Base-by-base conservation (phyloP, 169 alveolate genomes). In the Eimeria tenella region DNA sequence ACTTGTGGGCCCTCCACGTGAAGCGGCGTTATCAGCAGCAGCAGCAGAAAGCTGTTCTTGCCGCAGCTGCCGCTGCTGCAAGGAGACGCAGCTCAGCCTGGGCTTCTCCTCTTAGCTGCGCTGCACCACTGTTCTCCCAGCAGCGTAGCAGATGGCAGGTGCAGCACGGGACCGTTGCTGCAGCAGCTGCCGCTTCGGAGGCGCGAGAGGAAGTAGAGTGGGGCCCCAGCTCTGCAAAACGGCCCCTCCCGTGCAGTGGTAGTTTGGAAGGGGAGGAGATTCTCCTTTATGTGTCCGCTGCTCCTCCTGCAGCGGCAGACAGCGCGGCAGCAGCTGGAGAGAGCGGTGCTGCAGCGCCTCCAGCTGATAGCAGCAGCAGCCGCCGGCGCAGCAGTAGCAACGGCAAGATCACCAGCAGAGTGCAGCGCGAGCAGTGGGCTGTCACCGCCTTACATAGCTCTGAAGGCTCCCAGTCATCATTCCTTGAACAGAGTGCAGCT, bases 31-130 rank as follows among this genome's bases (percentile, higher is more conserved):
- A 75, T 25, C 86, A 75, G 86, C 60, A 50, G 63, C 86, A 75
- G 60, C 86, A 75, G 86, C 86, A 75, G 25, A 75, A 75, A 52
- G 86, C 86, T 21, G 86, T 65, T 15, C 63, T 42, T 73, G 82
- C 86, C 5, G 86, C 86, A 42, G 60, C 68, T 52, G 86, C 77
- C 49, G 86, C 86, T 13, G 49, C n/a, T 31, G 49, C 68, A 49
- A 68, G 77, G 31, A 68, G 42, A 2, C 42, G 42, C 42, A 31
- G 42, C 42, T 31, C 42, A 31, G 74, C 74, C 21, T 31, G 49
- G 74, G 49, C 74, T 65, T 21, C 49, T 21, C 74, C 23, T 65
- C 82, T n/a, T 50, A 58, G 68, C 68, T 13, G 68, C 68, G 68
- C 42, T 31, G 42, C 42, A 31, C 42, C 42, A 31, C 42, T 31